These are phyloP conservation scores for Dimargaris cristalligena DNA, from an alignment of 192 early-diverging fungal species.

Conservation along the genomic window DNA sequence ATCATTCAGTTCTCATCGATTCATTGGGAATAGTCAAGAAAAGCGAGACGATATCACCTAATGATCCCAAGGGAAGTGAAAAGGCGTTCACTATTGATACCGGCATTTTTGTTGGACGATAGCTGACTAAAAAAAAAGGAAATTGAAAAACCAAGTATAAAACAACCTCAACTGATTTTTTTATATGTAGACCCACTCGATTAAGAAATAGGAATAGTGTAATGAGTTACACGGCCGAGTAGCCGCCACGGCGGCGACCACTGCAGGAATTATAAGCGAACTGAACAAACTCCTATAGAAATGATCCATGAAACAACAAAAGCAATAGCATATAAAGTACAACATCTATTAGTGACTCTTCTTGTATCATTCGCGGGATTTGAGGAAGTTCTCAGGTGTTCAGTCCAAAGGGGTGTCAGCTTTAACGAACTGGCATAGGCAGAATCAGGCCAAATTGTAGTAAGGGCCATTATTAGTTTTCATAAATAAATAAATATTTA, in stretches of 20 bases:
- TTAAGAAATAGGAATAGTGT: neutral
- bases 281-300: constrained; percentile 23
- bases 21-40: neutral
- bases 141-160: neutral
- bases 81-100: neutral
- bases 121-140: neutral
- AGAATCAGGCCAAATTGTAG: neutral
- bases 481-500: neutral
- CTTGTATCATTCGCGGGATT: neutral
- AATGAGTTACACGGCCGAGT: constrained; percentile 19
- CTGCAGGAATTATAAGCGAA: constrained; percentile 23
- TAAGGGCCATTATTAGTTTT: neutral
- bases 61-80: neutral
- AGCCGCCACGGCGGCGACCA: constrained; percentile 25
- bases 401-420: neutral
- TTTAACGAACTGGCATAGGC: neutral
- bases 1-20: neutral
- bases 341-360: neutral
- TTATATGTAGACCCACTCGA: neutral
- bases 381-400: neutral
- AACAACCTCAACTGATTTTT: neutral
- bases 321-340: neutral
- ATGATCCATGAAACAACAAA: neutral
- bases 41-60: neutral
- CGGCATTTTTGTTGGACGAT: neutral